A percentile compares a stretch with the other conserved stretches of the same genome.
Evolutionary conservation across 208 protist species (phyloP).

Genomic region (Acanthamoeba royreba): DNA sequence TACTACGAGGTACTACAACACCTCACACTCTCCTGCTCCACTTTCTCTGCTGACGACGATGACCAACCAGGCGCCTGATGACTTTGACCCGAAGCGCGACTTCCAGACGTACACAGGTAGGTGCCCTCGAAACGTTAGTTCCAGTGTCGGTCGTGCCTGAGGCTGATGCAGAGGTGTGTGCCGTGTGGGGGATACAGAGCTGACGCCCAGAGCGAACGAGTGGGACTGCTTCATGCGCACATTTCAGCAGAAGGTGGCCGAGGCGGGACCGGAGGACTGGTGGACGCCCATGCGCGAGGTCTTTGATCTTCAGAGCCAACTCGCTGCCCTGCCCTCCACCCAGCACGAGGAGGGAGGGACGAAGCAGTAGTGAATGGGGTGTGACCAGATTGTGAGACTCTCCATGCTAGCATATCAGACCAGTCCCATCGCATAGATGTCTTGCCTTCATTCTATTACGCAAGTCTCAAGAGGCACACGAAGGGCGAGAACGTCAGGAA

Average conservation of each 20-base stretch:
- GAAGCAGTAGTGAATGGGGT: too few species aligned
- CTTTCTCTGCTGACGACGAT: not conserved
- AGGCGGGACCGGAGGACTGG: slow-evolving; percentile 47
- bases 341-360: too few species aligned
- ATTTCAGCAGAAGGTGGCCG: slow-evolving; percentile 60
- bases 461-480: too few species aligned
- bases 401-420: too few species aligned
- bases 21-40: not conserved
- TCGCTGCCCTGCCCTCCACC: not conserved
- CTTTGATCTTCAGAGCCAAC: slow-evolving; percentile 53
- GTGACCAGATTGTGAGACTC: too few species aligned
- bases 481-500: too few species aligned
- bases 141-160: not conserved
- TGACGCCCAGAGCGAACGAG: slow-evolving; percentile 54
- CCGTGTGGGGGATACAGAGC: not conserved
- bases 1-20: slow-evolving; percentile 48
- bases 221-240: slow-evolving; percentile 66
- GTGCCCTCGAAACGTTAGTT: not conserved
- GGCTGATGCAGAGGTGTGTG: not conserved
- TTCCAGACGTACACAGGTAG: slow-evolving; percentile 53
- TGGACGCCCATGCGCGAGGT: slow-evolving; percentile 54
- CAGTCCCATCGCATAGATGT: too few species aligned
- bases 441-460: too few species aligned
- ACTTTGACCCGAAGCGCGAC: slow-evolving; percentile 45
- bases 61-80: not conserved